phyloP scores from a whole-genome alignment of 164 flowering plant genomes.

The Magnolia sinica region DNA sequence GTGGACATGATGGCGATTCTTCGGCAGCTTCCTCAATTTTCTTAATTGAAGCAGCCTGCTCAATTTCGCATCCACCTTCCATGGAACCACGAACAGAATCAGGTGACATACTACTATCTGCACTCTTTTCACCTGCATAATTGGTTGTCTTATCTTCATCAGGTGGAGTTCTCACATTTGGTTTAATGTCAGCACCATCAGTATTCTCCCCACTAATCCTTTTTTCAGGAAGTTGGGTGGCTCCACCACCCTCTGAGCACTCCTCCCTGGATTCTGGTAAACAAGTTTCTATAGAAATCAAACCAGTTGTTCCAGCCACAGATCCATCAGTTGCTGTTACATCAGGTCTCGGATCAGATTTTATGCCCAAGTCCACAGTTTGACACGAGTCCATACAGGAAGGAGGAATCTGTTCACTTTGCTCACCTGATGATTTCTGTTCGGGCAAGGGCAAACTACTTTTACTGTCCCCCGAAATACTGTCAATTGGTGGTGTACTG shows the following conservation, averaged over 20 bases:
- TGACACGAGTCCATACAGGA: slow-evolving; percentile 25
- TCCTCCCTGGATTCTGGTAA: slow-evolving; percentile 8
- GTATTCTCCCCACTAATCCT: slow-evolving; percentile 3
- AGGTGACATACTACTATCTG: slow-evolving; percentile 2
- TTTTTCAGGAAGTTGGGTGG: slow-evolving; percentile 5
- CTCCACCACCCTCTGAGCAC: slow-evolving; percentile 13
- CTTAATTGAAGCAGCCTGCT: slow-evolving; percentile 3
- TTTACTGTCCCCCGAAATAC: slow-evolving; percentile 15
- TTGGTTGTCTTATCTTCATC: slow-evolving; percentile 13
- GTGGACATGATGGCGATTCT: slow-evolving; percentile 18
- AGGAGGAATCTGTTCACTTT: slow-evolving; percentile 17
- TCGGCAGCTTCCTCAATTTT: slow-evolving; percentile 20
- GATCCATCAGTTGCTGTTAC: slow-evolving; percentile 8
- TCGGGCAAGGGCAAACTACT: slow-evolving; percentile 4
- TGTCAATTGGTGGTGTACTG: neutral
- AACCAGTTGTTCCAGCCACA: neutral
- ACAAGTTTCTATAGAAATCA: neutral
- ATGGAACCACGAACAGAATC: slow-evolving; percentile 1
- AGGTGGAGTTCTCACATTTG: neutral
- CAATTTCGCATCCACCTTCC: slow-evolving; percentile 5
- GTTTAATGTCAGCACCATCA: slow-evolving; percentile 7
- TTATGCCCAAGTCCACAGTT: slow-evolving; percentile 20
- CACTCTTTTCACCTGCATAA: slow-evolving; percentile 9
- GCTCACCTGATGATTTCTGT: slow-evolving; percentile 23
- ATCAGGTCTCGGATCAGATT: slow-evolving; percentile 19